Evolutionary conservation across 306 rosid genomes (phyloP).

Genomic region (Corylus americana): DNA sequence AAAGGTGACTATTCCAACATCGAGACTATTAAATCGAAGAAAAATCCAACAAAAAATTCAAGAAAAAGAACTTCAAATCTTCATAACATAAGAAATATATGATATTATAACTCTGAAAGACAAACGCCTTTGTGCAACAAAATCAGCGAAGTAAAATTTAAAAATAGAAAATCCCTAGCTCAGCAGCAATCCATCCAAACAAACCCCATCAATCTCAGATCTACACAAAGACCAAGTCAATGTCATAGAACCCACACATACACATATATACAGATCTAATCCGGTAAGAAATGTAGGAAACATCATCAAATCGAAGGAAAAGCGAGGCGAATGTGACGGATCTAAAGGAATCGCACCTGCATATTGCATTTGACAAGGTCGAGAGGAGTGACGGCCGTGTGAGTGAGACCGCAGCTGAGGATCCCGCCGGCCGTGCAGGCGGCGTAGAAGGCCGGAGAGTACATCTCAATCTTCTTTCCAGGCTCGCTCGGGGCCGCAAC

Average conservation of each 20-base stretch:
- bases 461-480: constrained; percentile 71
- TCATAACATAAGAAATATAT: too few relatives aligned
- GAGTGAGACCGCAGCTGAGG: constrained; percentile 92
- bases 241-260: neutral
- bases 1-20: neutral
- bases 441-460: constrained; percentile 85
- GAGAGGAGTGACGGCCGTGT: constrained; percentile 94
- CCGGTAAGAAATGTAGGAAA: neutral
- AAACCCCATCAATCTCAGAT: constrained; percentile 24
- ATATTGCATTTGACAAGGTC: constrained; percentile 97
- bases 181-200: neutral
- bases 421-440: constrained; percentile 90
- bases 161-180: neutral
- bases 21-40: neutral
- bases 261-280: constrained; percentile 42
- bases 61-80: too few relatives aligned
- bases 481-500: constrained; percentile 69
- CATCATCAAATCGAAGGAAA: neutral
- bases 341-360: constrained; percentile 58
- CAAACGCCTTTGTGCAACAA: neutral
- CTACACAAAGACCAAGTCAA: neutral
- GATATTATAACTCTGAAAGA: neutral
- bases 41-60: neutral
- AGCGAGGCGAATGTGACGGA: constrained; percentile 7
- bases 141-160: too few relatives aligned